Conservation (phyloP, 495 filamentous ascomycete species). For the Cercophora samala region DNA sequence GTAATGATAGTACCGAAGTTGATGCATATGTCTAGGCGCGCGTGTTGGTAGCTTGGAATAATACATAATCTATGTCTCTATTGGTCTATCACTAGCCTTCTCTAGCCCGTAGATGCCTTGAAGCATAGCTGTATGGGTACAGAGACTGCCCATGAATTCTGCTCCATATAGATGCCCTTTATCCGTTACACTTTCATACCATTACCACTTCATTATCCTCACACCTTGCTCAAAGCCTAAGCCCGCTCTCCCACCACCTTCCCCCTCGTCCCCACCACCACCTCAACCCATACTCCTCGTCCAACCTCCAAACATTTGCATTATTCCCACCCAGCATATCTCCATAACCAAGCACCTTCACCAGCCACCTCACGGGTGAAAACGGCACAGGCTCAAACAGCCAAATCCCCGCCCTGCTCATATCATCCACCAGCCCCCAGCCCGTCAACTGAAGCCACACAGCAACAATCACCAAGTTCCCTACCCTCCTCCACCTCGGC, state of each 20-base stretch:
- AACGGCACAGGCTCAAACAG: conserved; percentile 67
- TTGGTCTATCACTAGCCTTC: no score
- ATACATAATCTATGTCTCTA: no score
- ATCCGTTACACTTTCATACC: no score
- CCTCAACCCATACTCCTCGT: conserved; percentile 43
- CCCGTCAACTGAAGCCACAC: conserved; percentile 59
- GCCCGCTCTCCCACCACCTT: conserved; percentile 64
- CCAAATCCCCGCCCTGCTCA: conserved; percentile 59
- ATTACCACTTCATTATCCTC: neutral
- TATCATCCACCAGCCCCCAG: conserved; percentile 56
- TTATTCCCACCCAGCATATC: conserved; percentile 41
- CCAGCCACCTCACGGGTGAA: conserved; percentile 49
- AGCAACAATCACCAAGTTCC: conserved; percentile 52
- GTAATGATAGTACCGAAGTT: no score
- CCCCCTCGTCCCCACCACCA: conserved; percentile 42
- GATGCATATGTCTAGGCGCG: no score
- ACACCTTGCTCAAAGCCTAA: conserved; percentile 38
- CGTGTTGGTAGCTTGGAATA: no score
- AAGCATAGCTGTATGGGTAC: no score
- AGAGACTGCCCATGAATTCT: no score
- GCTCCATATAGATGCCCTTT: no score
- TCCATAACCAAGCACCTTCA: conserved; percentile 39
- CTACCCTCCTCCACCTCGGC: conserved; percentile 28
- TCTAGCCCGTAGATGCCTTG: no score
- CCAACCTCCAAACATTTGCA: conserved; percentile 58